A percentile compares a stretch with the other conserved stretches of the same genome.
Conservation (phyloP, 2,329 filamentous ascomycete species). For the Chaetomium olivaceum region DNA sequence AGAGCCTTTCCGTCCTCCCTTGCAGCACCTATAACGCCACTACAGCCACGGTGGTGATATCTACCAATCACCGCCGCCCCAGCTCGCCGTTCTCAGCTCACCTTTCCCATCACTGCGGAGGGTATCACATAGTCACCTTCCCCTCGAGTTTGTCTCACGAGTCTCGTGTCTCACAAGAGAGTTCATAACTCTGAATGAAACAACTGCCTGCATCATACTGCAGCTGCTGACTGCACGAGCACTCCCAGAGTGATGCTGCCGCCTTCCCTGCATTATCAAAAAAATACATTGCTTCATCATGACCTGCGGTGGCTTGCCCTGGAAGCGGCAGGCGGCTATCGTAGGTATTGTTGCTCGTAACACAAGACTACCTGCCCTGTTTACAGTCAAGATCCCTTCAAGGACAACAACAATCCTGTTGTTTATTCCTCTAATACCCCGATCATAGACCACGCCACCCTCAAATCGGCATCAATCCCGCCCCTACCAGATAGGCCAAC, state of each 20-base stretch:
- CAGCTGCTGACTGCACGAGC: not conserved
- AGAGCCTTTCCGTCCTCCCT: not conserved
- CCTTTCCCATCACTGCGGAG: not conserved
- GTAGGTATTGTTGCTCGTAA: not conserved
- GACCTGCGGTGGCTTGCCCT: not conserved
- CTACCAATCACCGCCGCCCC: not conserved
- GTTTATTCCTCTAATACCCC: not conserved
- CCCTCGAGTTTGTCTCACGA: not conserved
- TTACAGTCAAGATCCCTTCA: not conserved
- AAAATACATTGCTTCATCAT: not conserved
- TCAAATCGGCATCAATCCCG: not conserved
- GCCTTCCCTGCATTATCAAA: not conserved
- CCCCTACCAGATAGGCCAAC: not conserved
- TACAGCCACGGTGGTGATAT: conserved; percentile 9
- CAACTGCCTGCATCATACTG: not conserved
- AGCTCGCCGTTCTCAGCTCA: not conserved
- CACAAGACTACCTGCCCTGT: not conserved
- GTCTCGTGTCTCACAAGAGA: not conserved
- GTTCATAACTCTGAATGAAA: not conserved
- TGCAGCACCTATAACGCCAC: conserved; percentile 2
- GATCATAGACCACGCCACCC: not conserved
- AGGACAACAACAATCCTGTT: not conserved
- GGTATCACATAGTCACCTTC: not conserved
- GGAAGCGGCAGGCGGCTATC: not conserved
- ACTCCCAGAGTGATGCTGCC: not conserved